Evolutionary conservation across 805 yeast species (phyloP), one percentile per base, ranked within the genome.

Genomic region (Candida taoyuanica): DNA sequence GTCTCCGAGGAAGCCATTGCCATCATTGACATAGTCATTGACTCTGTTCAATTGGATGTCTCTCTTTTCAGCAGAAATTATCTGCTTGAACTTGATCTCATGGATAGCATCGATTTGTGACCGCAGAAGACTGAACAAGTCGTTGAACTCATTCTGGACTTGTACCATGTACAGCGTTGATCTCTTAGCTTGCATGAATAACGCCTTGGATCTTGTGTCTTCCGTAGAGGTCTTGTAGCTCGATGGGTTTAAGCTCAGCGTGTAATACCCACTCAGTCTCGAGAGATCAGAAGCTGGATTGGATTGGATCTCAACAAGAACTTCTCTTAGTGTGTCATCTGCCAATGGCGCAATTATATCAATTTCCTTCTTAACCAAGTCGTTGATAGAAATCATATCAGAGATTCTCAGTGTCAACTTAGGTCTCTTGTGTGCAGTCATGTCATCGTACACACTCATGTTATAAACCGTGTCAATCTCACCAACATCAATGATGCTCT

Each of bases 91-190:
- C 36, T 61, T 67, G 5, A 65, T 60, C 56, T 93, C 98, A 56
- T 91, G 91, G 14, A 67, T 69, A 0, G 80, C 74, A 26, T 69
- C 66, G 21, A 85, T 85, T 3, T 82, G 83, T 4, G 80, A 73
- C 8, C 84, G 69, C 35, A 87, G 59, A 37, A 86, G 62, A 35
- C 84, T 91, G 38, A 81, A 71, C 32, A 91, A 68, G 46, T 78
- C 80, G 2, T 73, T 66, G 18, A 79, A 79, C 12, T 75, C 74
- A 33, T 65, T 70, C 64, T 93, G 97, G 5, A 93, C 85, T 47
- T 88, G 78, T 45, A 89, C 76, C 52, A 91, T 77, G 54, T 87
- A 87, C 13, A 83, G 63, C n/a, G 89, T 64, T 48, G 88, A 82
- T 45, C 95, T 68, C 58, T 91, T 91, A 1, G 84, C 87, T 53